Evolutionary conservation across 768 basidiomycete genomes (phyloP).

Genomic region (Naganishia friedmannii): DNA sequence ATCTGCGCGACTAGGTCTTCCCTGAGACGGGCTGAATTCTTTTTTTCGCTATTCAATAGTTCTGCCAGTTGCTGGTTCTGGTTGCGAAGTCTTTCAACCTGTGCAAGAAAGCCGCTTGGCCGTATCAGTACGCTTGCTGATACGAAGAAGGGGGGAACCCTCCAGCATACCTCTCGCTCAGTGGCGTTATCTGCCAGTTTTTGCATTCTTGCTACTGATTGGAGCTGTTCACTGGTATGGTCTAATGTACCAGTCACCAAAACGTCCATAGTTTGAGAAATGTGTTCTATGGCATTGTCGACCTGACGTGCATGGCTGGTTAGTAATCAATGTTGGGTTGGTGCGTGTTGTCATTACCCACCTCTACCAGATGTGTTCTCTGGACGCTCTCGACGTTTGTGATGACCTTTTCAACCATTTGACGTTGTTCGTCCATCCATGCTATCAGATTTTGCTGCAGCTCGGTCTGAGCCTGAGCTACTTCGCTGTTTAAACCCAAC

Average conservation of each 20-base stretch:
- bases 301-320: conserved; percentile 10
- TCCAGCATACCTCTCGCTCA: conserved; percentile 38
- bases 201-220: conserved; percentile 59
- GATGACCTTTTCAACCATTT: conserved; percentile 1
- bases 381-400: not conserved
- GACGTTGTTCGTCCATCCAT: conserved; percentile 18
- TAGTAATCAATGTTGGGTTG: not conserved
- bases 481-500: not conserved
- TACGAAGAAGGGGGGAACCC: not conserved
- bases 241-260: conserved; percentile 62
- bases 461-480: conserved; percentile 4
- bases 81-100: conserved; percentile 61
- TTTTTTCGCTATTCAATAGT: conserved; percentile 66
- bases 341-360: not conserved
- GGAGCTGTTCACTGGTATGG: conserved; percentile 61
- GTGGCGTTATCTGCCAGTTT: conserved; percentile 40
- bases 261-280: conserved; percentile 61
- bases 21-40: conserved; percentile 65
- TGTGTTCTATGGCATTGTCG: conserved; percentile 24
- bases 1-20: conserved; percentile 73
- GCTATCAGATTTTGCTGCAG: conserved; percentile 20
- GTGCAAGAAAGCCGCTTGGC: not conserved
- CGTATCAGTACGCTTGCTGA: not conserved
- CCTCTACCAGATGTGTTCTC: conserved; percentile 22
- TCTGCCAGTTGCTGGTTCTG: conserved; percentile 68